Base-by-base conservation (phyloP, 192 early-diverging fungal genomes). In the Backusella tarrabulga region DNA sequence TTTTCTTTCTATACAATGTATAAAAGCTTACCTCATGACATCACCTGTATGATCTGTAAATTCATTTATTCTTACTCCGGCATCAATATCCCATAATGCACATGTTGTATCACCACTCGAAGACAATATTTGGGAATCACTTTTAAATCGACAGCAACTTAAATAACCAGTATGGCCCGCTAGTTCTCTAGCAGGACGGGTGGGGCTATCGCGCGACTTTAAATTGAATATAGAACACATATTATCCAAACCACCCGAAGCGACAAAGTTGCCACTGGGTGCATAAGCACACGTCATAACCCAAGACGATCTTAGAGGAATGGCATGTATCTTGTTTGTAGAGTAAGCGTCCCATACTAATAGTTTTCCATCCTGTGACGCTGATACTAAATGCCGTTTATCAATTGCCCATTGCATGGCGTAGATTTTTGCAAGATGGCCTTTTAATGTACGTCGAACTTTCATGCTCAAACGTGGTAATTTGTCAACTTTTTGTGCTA, bases 211-310 rank as follows among this genome's bases (percentile, higher is more conserved):
- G 76, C 93, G 92, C 67, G 96, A 95, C 73, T 93, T 95, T 40
- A 98, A 85, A 80, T 98, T 98, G 86, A 97, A 98, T 81, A 99
- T 96, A 23, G 77, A 97, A 86, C 98, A 99, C 78, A 99, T 93
- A 85, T 99, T 99, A 87, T 99, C 98, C 73, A 99, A 90, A 76
- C 98, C 98, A 81, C 98, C 98, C 81, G 97, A 99, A 71, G 98
- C 98, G 12, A 99, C 98, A 84, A 96, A 96, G 84, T 94, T 95
- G 36, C 98, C 96, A 21, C 96, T 97, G 3, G 98, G 98, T 36
- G 97, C 97, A 74, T 98, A 99, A 5, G 98, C 96, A 80, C 97
- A 98, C 35, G 98, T 99, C 98, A 99, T 99, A 74, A 99, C 98
- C 98, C 98, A 99, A 6, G 98, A 99, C 0, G 98, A 99, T 12